phyloP scores from a whole-genome alignment of 352 stramenopile species.

The Phytophthora podocarpi region DNA sequence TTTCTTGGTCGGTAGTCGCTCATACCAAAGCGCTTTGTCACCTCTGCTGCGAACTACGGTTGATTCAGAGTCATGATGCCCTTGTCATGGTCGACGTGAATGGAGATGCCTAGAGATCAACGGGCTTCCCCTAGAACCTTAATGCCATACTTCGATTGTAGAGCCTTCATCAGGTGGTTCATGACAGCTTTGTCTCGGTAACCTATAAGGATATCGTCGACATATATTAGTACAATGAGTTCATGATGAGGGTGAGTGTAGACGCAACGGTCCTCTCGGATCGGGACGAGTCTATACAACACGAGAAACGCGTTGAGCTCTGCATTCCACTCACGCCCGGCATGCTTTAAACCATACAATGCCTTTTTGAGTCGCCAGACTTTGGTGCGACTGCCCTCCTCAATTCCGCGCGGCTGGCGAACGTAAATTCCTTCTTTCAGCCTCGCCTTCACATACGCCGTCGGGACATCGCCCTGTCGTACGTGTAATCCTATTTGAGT shows the following conservation, averaged over 20 bases:
- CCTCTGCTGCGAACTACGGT: not conserved
- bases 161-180: not conserved
- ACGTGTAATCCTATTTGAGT: slow-evolving; percentile 2
- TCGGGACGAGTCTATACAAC: not conserved
- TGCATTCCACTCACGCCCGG: slow-evolving; percentile 12
- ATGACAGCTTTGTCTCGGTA: slow-evolving; percentile 1
- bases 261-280: slow-evolving; percentile 4
- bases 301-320: not conserved
- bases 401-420: slow-evolving; percentile 1
- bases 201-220: slow-evolving; percentile 12
- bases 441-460: slow-evolving; percentile 12
- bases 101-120: slow-evolving; percentile 14
- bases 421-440: slow-evolving; percentile 8
- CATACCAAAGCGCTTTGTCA: not conserved
- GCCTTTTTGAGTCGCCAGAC: slow-evolving; percentile 21
- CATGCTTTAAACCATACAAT: slow-evolving; percentile 23
- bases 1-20: not conserved
- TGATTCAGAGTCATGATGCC: not conserved
- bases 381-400: slow-evolving; percentile 3
- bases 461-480: slow-evolving; percentile 14
- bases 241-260: not conserved
- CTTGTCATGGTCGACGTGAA: not conserved
- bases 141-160: not conserved
- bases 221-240: slow-evolving; percentile 13
- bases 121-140: slow-evolving; percentile 3